These are phyloP conservation scores for Saccharomyces kudriavzevii DNA, from an alignment of 805 yeast genomes.

Conservation along the genomic window DNA sequence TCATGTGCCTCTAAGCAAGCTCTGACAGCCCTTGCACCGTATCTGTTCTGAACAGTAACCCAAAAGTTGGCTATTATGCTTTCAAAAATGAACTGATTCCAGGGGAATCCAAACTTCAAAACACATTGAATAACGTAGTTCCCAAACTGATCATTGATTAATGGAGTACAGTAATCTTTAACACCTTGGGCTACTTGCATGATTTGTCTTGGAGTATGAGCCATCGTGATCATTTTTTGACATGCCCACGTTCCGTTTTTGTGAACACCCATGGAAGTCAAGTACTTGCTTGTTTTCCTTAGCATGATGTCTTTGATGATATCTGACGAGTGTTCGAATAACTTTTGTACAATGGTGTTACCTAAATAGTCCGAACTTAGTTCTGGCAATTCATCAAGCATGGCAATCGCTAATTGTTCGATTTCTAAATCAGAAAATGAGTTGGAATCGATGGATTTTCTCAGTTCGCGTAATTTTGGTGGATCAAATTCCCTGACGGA, in stretches of 20 bases:
- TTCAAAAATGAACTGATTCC: slow-evolving; percentile 83
- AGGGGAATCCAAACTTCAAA: slow-evolving; percentile 79
- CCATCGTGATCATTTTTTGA: slow-evolving; percentile 81
- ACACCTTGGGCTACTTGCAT: slow-evolving; percentile 59
- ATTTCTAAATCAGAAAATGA: slow-evolving; percentile 50
- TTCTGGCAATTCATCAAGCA: slow-evolving; percentile 85
- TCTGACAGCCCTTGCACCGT: slow-evolving; percentile 90
- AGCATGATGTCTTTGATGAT: slow-evolving; percentile 74
- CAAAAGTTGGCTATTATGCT: slow-evolving; percentile 68
- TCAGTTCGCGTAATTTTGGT: slow-evolving; percentile 75
- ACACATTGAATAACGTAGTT: slow-evolving; percentile 95
- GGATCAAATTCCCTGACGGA: slow-evolving; percentile 71
- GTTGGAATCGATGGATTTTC: slow-evolving; percentile 62
- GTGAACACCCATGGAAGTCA: slow-evolving; percentile 90
- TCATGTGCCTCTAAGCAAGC: slow-evolving; percentile 82
- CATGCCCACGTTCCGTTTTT: slow-evolving; percentile 99
- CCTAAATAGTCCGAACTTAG: slow-evolving; percentile 89
- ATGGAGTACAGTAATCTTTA: slow-evolving; percentile 71
- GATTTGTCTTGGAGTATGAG: slow-evolving; percentile 55
- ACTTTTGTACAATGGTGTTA: slow-evolving; percentile 88
- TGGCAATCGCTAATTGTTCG: slow-evolving; percentile 73
- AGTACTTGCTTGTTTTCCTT: slow-evolving; percentile 62
- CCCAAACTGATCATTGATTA: slow-evolving; percentile 93
- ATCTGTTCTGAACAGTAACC: slow-evolving; percentile 78
- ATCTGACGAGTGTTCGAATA: slow-evolving; percentile 65